Evolutionary conservation across 345 rosid genomes (phyloP), one percentile per base, ranked within the genome.

Genomic region (Aethionema arabicum): DNA sequence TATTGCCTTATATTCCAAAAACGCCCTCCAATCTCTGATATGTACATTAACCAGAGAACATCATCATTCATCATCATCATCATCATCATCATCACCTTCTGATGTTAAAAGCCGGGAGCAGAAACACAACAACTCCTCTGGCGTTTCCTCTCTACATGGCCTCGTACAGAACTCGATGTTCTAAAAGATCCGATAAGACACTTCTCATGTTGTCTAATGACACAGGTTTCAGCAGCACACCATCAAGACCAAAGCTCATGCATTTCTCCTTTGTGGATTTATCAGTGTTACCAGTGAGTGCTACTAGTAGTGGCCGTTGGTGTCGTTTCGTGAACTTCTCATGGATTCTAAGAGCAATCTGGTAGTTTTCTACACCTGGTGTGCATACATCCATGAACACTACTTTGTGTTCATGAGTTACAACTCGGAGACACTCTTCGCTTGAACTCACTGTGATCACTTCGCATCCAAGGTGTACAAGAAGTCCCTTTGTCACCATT

Each of bases 381-480:
- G 52, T 48, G 65, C 88, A 78, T 2, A 85, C 72, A 14, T 95
- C 96, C 89, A 95, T 69, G 61, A 90, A 82, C 7, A 88, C 82
- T 56, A 95, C 86, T 81, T 79, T 82, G 85, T 90, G 84, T n/a
- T 88, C 93, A 14, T 69, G 79, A 29, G 92, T 77, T 45, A 86
- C 78, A 11, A 71, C 71, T 21, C 54, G 83, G 53, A 90, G 76
- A 65, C 92, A 95, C 61, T 90, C 99, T 0, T 86, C 90, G 0
- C 70, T 62, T 4, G 99, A 88, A 70, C 89, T 66, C 13, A 78
- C 96, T 3, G 81, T 81, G 8, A 73, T 81, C 63, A 90, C 96
- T 27, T 95, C 93, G 66, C 98, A 95, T 40, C 99, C 98, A 52
- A 88, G 79, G 74, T 88, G 98, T 66, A 77, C 61, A 39, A 95